Evolutionary conservation across 331 rosid genomes (phyloP).

Genomic region (Spiraea crenata): DNA sequence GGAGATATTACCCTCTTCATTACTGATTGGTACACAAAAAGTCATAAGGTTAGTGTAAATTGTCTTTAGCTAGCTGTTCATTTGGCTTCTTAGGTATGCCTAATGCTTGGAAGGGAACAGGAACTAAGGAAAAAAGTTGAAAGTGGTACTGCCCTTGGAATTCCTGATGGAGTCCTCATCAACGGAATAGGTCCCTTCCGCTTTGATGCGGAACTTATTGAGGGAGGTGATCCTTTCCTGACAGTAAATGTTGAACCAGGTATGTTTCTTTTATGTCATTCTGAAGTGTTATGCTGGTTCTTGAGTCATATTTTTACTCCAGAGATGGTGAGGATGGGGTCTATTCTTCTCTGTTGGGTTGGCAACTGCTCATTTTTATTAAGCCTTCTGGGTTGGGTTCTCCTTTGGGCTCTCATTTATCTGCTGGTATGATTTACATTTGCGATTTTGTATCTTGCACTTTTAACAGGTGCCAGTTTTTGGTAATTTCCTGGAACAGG

Average conservation of each 20-base stretch:
- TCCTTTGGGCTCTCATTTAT: neutral
- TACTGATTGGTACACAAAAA: conserved; percentile 80
- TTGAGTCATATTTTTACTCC: neutral
- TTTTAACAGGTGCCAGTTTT: conserved; percentile 1
- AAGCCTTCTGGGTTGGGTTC: neutral
- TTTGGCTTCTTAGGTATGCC: conserved; percentile 15
- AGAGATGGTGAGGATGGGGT: neutral
- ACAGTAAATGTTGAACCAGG: conserved; percentile 79
- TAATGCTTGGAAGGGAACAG: conserved; percentile 43
- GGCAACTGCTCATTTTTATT: neutral
- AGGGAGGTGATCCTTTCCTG: conserved; percentile 59
- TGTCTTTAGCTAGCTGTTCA: conserved; percentile 11
- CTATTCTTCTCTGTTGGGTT: neutral
- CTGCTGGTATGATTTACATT: neutral
- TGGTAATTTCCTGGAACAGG: conserved; percentile 51
- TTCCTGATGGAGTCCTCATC: conserved; percentile 80
- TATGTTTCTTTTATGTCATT: conserved; percentile 27
- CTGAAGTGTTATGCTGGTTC: neutral
- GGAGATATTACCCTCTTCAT: conserved; percentile 78
- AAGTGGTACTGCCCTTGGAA: conserved; percentile 58
- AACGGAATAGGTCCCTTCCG: conserved; percentile 81
- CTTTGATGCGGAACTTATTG: conserved; percentile 55
- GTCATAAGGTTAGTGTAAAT: conserved; percentile 59
- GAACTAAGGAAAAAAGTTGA: conserved; percentile 69
- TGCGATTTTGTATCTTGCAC: conserved; percentile 2